Conservation (phyloP, 257 asterid species). For the Ilex aquifolium region DNA sequence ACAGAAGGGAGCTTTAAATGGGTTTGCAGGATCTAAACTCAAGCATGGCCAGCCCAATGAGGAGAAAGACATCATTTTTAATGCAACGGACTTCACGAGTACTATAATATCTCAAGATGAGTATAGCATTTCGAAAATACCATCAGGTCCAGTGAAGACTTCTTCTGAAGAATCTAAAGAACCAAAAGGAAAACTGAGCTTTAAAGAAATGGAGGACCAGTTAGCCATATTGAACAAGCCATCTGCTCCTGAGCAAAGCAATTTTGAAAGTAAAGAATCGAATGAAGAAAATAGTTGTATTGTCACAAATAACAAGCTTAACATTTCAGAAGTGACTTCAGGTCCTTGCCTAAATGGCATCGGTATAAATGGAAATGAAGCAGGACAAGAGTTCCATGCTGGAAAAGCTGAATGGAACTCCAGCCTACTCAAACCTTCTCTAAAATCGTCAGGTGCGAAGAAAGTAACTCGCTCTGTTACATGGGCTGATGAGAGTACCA, state of each 20-base stretch:
- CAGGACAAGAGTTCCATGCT: slow-evolving; percentile 12
- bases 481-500: slow-evolving; percentile 76
- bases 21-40: slow-evolving; percentile 44
- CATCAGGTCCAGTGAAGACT: slow-evolving; percentile 17
- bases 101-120: slow-evolving; percentile 54
- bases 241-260: slow-evolving; percentile 27
- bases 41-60: slow-evolving; percentile 20
- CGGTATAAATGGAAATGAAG: slow-evolving; percentile 8
- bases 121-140: slow-evolving; percentile 49
- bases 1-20: slow-evolving; percentile 20
- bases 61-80: slow-evolving; percentile 25
- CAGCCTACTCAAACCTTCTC: slow-evolving; percentile 49
- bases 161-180: slow-evolving; percentile 28
- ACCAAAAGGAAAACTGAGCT: slow-evolving; percentile 23
- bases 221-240: slow-evolving; percentile 22
- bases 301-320: slow-evolving; percentile 22
- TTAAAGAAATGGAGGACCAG: slow-evolving; percentile 15
- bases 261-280: slow-evolving; percentile 20
- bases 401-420: slow-evolving; percentile 28
- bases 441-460: slow-evolving; percentile 55
- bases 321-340: slow-evolving; percentile 25
- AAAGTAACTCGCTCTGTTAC: slow-evolving; percentile 49
- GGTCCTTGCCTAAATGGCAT: slow-evolving; percentile 23
- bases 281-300: slow-evolving; percentile 11
- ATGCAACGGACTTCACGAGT: slow-evolving; percentile 57